These are phyloP conservation scores for Clathrus columnatus DNA, from an alignment of 768 basidiomycete species.

Conservation along the genomic window DNA sequence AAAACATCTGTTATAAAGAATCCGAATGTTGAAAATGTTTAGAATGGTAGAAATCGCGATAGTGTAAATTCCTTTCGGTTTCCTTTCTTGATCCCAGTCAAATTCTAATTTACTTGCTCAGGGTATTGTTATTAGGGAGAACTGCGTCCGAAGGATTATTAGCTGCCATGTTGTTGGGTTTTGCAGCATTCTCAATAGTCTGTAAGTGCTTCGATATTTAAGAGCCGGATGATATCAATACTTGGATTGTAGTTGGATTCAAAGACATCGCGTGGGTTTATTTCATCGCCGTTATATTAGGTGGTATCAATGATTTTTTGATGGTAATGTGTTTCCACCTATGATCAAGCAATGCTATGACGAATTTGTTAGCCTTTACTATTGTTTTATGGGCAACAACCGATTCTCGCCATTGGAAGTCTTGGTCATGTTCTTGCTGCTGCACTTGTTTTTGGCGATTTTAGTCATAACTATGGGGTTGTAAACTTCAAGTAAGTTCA, in stretches of 20 bases:
- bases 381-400: conserved; percentile 5
- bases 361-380: conserved; percentile 1
- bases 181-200: not conserved
- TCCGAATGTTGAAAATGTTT: not conserved
- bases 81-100: not conserved
- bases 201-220: not conserved
- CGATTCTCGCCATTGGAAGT: conserved; percentile 1
- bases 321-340: not conserved
- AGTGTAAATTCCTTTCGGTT: not conserved
- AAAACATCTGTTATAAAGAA: not conserved
- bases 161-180: not conserved
- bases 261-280: not conserved
- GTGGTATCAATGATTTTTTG: conserved; percentile 4
- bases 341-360: not conserved
- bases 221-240: not conserved
- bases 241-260: not conserved
- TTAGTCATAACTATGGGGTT: conserved; percentile 3
- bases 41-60: conserved; percentile 6
- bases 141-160: not conserved
- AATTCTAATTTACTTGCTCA: not conserved
- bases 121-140: conserved; percentile 1
- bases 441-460: not conserved
- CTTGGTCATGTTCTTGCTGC: conserved; percentile 2
- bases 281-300: not conserved
- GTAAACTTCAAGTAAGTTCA: conserved; percentile 2